Conservation (phyloP, 441 rosid species). For the Erodium trifolium region DNA sequence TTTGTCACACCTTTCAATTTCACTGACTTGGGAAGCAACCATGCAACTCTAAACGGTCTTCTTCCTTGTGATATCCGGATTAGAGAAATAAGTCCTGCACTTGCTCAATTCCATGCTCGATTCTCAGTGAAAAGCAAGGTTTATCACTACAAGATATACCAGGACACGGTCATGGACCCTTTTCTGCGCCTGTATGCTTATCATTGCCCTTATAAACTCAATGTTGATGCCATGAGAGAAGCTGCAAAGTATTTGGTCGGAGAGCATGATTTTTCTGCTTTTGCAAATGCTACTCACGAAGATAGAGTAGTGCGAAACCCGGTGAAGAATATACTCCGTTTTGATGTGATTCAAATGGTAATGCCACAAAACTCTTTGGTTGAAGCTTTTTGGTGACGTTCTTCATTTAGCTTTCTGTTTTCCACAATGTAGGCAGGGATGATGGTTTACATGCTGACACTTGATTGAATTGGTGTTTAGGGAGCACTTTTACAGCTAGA, state of each 20-base stretch:
- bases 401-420: too few relatives aligned
- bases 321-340: slow-evolving; percentile 54
- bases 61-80: slow-evolving; percentile 78
- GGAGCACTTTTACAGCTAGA: slow-evolving; percentile 69
- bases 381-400: too few relatives aligned
- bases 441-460: background rate
- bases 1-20: slow-evolving; percentile 81
- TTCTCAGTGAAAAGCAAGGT: slow-evolving; percentile 65
- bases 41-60: slow-evolving; percentile 77
- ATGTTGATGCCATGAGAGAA: slow-evolving; percentile 47
- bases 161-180: slow-evolving; percentile 71
- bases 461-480: slow-evolving; percentile 28
- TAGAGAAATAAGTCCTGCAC: slow-evolving; percentile 67
- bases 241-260: slow-evolving; percentile 64
- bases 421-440: too few relatives aligned
- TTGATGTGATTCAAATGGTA: slow-evolving; percentile 62
- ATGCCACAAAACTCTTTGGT: background rate
- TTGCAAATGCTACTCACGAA: slow-evolving; percentile 62
- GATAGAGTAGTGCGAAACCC: slow-evolving; percentile 53
- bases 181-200: slow-evolving; percentile 54
- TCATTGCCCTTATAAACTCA: slow-evolving; percentile 56
- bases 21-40: slow-evolving; percentile 50
- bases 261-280: slow-evolving; percentile 72
- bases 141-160: slow-evolving; percentile 72
- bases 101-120: slow-evolving; percentile 76